Base-by-base conservation (phyloP, 108 stramenopile species). In the Discostella stelligeroides region DNA sequence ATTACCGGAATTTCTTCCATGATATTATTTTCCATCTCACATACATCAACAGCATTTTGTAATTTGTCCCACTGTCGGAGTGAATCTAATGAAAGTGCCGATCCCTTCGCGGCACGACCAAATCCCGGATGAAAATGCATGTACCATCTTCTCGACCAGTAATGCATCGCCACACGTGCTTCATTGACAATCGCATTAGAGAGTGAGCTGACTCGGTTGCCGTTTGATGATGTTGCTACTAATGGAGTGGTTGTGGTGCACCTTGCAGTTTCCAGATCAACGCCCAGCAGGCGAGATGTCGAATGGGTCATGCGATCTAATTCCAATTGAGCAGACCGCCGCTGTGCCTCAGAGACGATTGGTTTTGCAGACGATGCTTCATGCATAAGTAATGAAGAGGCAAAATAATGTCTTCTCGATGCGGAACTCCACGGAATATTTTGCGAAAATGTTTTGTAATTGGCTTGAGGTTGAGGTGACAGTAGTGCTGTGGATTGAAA, bases 101-200 rank as follows among this genome's bases (percentile, higher is more conserved):
- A 68, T 23, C 78, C 78, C 56, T 68, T 79, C 34, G 78, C 78
- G 7, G 78, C 78, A 17, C 78, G 60, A 1, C 78, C 78, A 50
- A 79, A 79, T 5, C 78, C 78, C 14, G 78, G 78, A 34, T 79
- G 78, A 18, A 68, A 72, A 58, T 79, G 78, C 71, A 79, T 79
- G 53, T 79, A 79, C 78, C 78, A 79, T 43, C 78, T 20, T 30
- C 78, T 43, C 0, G 66, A 63, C 78, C 78, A 79, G 42, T 79
- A 79, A 9, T 72, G 28, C 18, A 79, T 11, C 9, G 66, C 70
- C 28, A 79, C 78, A 0, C 71, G 42, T 15, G 66, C 60, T 49
- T 79, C 71, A 53, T 79, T 79, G 20, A 79, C 66, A 39, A 72
- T 42, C 5, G 78, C 70, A 17, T 68, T 54, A 42, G 75, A 57